These are phyloP conservation scores for Bruguiera hainesii DNA, from an alignment of 441 rosid genomes.

Conservation along the genomic window DNA sequence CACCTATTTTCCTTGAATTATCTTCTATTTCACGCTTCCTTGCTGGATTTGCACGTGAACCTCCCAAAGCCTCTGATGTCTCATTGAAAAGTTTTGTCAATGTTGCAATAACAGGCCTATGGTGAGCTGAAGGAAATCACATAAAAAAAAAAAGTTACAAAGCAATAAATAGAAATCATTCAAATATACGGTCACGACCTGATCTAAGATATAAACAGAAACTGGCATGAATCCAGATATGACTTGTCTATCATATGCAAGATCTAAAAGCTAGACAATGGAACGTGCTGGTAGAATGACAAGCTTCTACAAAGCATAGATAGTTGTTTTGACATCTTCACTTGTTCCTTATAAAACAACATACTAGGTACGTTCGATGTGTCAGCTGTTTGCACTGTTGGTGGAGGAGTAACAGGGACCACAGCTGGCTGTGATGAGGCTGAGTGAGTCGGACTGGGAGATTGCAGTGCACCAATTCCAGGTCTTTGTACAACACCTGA, in stretches of 20 bases:
- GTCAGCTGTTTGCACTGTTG: conserved; percentile 91
- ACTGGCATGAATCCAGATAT: not conserved
- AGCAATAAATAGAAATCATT: conserved; percentile 1
- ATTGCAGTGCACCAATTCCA: conserved; percentile 62
- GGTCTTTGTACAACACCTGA: conserved; percentile 70
- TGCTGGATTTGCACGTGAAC: conserved; percentile 82
- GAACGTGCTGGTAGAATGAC: too few species aligned
- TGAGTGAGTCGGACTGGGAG: conserved; percentile 66
- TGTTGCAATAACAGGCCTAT: conserved; percentile 64
- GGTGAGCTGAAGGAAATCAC: conserved; percentile 59
- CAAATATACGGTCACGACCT: too few species aligned
- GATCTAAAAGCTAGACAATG: too few species aligned
- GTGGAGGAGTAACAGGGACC: conserved; percentile 75
- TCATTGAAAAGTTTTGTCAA: conserved; percentile 89
- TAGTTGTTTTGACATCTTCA: too few species aligned
- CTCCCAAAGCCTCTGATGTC: conserved; percentile 95
- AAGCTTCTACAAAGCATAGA: too few species aligned
- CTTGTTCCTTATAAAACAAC: not conserved
- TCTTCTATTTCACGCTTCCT: conserved; percentile 98
- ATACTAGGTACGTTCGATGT: conserved; percentile 90
- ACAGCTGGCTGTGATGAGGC: conserved; percentile 51
- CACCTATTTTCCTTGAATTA: conserved; percentile 88
- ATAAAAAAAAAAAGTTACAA: not conserved
- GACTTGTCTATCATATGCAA: not conserved
- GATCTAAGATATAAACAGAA: not conserved